Percentiles rank a stretch among this genome's conserved stretches.
Conservation (phyloP, 129 eudicot genomes). For the Artemisia argyi region DNA sequence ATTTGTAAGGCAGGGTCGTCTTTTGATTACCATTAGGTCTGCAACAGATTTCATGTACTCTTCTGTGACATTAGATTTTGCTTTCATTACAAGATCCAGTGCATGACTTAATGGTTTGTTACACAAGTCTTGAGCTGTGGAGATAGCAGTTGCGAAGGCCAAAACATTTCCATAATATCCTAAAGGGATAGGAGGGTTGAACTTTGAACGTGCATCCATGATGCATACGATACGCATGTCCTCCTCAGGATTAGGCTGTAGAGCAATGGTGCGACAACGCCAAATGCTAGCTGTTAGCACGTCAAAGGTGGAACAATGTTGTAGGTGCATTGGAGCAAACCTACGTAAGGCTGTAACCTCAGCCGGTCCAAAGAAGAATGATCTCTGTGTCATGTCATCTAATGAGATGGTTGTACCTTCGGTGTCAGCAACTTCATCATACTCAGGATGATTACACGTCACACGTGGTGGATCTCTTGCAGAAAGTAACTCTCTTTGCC, state of each 20-base stretch:
- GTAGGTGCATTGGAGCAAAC: background rate
- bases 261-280: constrained; percentile 2
- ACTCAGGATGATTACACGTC: constrained; percentile 45
- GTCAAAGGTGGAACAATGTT: background rate
- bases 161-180: constrained; percentile 7
- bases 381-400: background rate
- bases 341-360: constrained; percentile 2
- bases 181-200: background rate
- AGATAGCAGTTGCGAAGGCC: background rate
- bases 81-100: background rate
- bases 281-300: background rate
- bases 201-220: background rate
- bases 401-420: background rate
- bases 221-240: background rate
- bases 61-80: background rate
- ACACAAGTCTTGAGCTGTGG: background rate
- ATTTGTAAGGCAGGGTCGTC: constrained; percentile 5
- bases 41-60: background rate
- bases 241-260: background rate
- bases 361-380: background rate
- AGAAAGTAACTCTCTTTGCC: constrained; percentile 46
- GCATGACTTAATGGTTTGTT: background rate
- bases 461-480: constrained; percentile 48
- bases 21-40: background rate
- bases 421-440: constrained; percentile 22